Conservation (phyloP, 805 yeast species). For the Metschnikowia lochheadii region DNA sequence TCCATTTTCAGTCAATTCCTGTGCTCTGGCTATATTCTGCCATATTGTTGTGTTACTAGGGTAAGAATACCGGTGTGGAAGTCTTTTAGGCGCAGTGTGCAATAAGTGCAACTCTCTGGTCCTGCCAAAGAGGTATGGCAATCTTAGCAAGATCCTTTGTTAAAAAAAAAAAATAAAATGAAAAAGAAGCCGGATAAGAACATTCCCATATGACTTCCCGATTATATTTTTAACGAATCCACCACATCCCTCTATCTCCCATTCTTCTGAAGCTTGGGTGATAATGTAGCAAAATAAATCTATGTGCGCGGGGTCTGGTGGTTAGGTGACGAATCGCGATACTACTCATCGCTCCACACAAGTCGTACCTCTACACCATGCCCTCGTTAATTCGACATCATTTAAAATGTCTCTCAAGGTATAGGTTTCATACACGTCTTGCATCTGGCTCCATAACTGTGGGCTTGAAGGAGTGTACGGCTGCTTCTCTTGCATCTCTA, state of each 20-base stretch:
- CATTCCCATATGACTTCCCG: too few relatives aligned
- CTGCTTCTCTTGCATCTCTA: conserved; percentile 1
- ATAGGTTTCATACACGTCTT: background rate
- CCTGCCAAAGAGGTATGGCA: too few relatives aligned
- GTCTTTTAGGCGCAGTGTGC: background rate
- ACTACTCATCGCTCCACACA: background rate
- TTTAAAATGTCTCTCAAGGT: background rate
- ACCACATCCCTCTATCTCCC: too few relatives aligned
- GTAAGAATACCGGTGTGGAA: background rate
- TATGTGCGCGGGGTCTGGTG: background rate
- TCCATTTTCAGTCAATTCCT: background rate
- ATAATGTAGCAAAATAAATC: background rate
- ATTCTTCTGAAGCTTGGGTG: background rate
- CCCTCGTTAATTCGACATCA: conserved; percentile 1
- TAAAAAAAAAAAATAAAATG: too few relatives aligned
- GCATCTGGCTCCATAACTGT: background rate
- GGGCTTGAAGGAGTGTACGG: background rate
- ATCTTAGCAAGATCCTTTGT: too few relatives aligned
- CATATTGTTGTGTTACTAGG: background rate
- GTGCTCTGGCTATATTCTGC: background rate
- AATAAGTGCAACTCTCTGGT: too few relatives aligned
- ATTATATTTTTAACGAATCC: too few relatives aligned
- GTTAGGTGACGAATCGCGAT: background rate
- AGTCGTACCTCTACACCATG: background rate
- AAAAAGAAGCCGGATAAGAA: too few relatives aligned